Percentiles rank a stretch among this genome's conserved stretches.
These are phyloP conservation scores for Penicillium bialowiezense DNA, from an alignment of 495 filamentous ascomycete genomes.

Conservation along the genomic window DNA sequence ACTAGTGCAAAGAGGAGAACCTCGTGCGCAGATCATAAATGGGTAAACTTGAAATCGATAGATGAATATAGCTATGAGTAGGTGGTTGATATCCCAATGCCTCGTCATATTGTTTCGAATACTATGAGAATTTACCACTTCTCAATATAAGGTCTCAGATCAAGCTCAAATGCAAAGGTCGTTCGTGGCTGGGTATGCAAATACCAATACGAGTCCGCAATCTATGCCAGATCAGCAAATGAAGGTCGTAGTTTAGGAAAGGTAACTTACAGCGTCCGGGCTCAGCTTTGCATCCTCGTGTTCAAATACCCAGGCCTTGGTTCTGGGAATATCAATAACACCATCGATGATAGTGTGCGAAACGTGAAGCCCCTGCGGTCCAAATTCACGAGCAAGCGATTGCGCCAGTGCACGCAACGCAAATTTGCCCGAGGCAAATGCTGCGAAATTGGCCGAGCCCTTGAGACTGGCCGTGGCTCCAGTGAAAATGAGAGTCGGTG, in stretches of 20 bases:
- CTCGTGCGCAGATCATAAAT: too few relatives aligned
- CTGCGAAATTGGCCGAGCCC: conserved; percentile 65
- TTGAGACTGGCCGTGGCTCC: conserved; percentile 79
- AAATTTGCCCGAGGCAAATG: conserved; percentile 79
- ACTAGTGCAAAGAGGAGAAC: too few relatives aligned
- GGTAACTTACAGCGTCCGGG: conserved; percentile 69
- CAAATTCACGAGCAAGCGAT: conserved; percentile 82
- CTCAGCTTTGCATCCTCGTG: conserved; percentile 70
- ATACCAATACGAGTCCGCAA: conserved; percentile 88
- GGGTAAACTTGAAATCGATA: too few relatives aligned
- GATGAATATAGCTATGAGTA: too few relatives aligned
- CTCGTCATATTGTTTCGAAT: too few relatives aligned
- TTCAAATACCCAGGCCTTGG: conserved; percentile 58
- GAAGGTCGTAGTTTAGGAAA: background rate
- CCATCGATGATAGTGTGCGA: conserved; percentile 84
- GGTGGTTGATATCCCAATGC: too few relatives aligned
- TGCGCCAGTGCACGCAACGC: conserved; percentile 75
- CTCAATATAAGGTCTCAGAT: conserved; percentile 77
- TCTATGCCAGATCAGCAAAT: conserved; percentile 49
- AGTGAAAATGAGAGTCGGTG: conserved; percentile 83
- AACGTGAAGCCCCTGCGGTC: conserved; percentile 85
- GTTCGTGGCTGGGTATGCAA: conserved; percentile 81
- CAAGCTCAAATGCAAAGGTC: conserved; percentile 80
- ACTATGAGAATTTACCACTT: too few relatives aligned
- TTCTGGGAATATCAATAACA: conserved; percentile 79